A percentile compares a stretch with the other conserved stretches of the same genome.
phyloP scores from a whole-genome alignment of 345 rosid species.

The Firmiana major region DNA sequence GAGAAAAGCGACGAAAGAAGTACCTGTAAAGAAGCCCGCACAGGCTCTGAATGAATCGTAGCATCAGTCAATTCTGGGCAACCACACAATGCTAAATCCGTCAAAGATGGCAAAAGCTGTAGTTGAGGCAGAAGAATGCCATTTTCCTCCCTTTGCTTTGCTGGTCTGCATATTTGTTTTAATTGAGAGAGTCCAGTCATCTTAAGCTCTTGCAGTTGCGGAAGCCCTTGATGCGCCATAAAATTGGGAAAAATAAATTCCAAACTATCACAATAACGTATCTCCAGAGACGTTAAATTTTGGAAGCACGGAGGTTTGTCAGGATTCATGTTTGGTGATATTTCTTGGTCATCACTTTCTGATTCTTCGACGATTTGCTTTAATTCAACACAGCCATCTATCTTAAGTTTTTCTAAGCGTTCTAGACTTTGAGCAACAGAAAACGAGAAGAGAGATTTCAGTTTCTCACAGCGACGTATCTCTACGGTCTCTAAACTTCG shows the following conservation, averaged over 20 bases:
- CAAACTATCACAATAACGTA: background rate
- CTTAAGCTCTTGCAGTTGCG: no score
- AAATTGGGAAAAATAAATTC: background rate
- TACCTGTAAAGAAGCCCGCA: background rate
- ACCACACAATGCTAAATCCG: accelerated
- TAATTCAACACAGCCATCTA: no score
- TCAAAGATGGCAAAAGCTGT: no score
- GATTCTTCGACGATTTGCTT: no score
- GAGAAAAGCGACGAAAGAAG: background rate
- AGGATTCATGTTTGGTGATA: no score
- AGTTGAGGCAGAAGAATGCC: no score
- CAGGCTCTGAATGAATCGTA: background rate
- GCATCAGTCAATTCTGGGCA: background rate
- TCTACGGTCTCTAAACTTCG: background rate
- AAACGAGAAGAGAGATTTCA: background rate
- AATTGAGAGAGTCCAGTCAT: no score
- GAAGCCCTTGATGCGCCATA: no score
- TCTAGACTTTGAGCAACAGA: background rate
- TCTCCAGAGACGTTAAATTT: background rate
- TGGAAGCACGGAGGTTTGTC: background rate
- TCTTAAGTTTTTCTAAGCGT: no score
- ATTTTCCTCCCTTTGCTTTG: no score
- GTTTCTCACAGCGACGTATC: background rate
- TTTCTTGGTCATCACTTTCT: no score
- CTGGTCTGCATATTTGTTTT: background rate